These are phyloP conservation scores for Wickerhamiella shivajii DNA, from an alignment of 805 yeast species.

Conservation along the genomic window DNA sequence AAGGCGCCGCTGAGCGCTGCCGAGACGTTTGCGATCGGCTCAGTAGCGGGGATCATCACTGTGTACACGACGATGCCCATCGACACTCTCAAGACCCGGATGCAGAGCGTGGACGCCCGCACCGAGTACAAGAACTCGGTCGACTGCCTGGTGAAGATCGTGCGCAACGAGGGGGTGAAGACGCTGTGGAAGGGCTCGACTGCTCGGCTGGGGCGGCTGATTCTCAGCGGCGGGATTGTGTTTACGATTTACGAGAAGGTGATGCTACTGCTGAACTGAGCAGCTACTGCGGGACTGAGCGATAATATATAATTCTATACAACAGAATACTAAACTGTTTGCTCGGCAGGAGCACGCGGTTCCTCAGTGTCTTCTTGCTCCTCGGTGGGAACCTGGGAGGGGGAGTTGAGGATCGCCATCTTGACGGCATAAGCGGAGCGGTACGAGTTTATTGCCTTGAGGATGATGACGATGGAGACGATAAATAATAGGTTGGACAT, in stretches of 20 bases:
- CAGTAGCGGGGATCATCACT: conserved; percentile 74
- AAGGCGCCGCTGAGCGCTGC: conserved; percentile 60
- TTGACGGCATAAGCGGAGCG: too few relatives aligned
- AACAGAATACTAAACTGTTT: too few relatives aligned
- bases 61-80: conserved; percentile 90
- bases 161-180: conserved; percentile 73
- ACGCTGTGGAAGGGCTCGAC: conserved; percentile 99
- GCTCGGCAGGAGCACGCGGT: too few relatives aligned
- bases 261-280: conserved; percentile 45
- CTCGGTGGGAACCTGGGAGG: too few relatives aligned
- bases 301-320: too few relatives aligned
- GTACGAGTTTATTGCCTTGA: too few relatives aligned
- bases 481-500: too few relatives aligned
- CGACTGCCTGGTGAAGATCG: conserved; percentile 68
- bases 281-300: too few relatives aligned
- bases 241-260: conserved; percentile 92
- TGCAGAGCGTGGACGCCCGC: conserved; percentile 82
- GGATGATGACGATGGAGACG: too few relatives aligned
- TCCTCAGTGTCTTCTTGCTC: too few relatives aligned
- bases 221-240: conserved; percentile 92
- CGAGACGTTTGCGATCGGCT: conserved; percentile 78
- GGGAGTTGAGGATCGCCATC: too few relatives aligned
- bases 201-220: conserved; percentile 83
- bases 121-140: conserved; percentile 57
- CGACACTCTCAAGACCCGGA: conserved; percentile 89